Evolutionary conservation across 208 protist species (phyloP), one percentile per base, ranked within the genome.

Genomic region (Trypanosoma boissoni): DNA sequence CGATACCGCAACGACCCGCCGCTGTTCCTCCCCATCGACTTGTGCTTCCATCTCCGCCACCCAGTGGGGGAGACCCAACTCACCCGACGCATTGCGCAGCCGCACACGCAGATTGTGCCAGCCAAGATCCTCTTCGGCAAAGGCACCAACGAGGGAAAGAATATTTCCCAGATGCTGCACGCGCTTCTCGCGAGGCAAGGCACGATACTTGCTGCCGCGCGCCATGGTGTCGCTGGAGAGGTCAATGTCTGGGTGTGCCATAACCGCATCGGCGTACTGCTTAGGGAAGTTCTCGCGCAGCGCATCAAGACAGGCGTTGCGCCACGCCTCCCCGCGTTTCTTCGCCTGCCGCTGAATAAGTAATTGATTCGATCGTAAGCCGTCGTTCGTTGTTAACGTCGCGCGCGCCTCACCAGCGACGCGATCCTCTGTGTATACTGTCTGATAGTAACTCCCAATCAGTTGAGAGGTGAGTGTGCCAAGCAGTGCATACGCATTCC

Each of bases 21-120:
- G 76, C 2, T 72, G 62, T 28, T 86, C 72, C 54, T 88, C 80
- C 3, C 80, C 62, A 23, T 90, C 76, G 34, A 92, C 76, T 51
- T 79, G 72, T 24, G 79, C 88, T 72, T 95, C 88, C 76, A 95
- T 66, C 74, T 95, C 85, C 6, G 88, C 88, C 44, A 88, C 76
- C 83, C 88, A 95, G 65, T 91, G 85, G 20, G 85, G 81, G 24
- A 91, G 62, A 18, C 84, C 83, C 18, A 92, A 57, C 26, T 83
- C 74, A 23, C 69, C 72, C 10, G 76, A 81, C 0, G 73, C 58
- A 68, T 91, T 92, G 61, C 85, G 82, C 41, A 91, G 70, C 1
- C 88, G 83, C 26, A 95, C 68, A 18, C 88, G 80, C 46, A 80
- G 72, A 58, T 92, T 80, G 27, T 77, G 64, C 88, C 88, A 95